Conservation (phyloP, 202 grass and related monocot species). For the Zoysia matrella region DNA sequence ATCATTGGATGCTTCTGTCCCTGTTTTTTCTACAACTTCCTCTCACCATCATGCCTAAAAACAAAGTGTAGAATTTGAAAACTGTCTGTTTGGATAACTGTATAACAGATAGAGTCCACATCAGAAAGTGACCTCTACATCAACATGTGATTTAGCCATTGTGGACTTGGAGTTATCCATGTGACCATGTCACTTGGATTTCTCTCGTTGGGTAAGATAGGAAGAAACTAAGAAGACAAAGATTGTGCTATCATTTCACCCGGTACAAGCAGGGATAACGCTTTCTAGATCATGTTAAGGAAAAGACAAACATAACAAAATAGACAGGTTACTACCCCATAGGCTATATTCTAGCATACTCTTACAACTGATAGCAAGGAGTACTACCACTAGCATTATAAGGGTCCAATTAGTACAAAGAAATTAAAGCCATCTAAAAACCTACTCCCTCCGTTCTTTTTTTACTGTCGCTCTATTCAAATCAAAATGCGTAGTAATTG, state of each 20-base stretch:
- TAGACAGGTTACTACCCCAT: background rate
- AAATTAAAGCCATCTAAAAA: background rate
- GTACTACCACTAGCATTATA: background rate
- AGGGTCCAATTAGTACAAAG: background rate
- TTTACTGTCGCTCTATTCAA: too few species aligned
- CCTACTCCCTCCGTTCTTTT: too few species aligned
- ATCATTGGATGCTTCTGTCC: background rate
- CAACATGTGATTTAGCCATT: slow-evolving; percentile 2
- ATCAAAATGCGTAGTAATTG: too few species aligned
- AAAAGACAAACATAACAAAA: slow-evolving; percentile 16
- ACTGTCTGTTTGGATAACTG: slow-evolving; percentile 4
- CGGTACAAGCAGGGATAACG: background rate
- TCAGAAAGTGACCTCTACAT: slow-evolving; percentile 14
- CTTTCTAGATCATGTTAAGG: background rate
- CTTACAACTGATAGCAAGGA: background rate
- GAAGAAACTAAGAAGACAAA: background rate
- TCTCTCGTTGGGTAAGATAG: background rate
- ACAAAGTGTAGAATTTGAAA: background rate
- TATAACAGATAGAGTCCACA: slow-evolving; percentile 15
- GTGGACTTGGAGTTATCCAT: slow-evolving; percentile 29
- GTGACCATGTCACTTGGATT: background rate
- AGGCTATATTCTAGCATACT: background rate
- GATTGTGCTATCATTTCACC: background rate
- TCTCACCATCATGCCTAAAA: slow-evolving; percentile 27
- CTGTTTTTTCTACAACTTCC: background rate